Base-by-base conservation (phyloP, 2,329 filamentous ascomycete genomes). In the Trichoderma citrinoviride region DNA sequence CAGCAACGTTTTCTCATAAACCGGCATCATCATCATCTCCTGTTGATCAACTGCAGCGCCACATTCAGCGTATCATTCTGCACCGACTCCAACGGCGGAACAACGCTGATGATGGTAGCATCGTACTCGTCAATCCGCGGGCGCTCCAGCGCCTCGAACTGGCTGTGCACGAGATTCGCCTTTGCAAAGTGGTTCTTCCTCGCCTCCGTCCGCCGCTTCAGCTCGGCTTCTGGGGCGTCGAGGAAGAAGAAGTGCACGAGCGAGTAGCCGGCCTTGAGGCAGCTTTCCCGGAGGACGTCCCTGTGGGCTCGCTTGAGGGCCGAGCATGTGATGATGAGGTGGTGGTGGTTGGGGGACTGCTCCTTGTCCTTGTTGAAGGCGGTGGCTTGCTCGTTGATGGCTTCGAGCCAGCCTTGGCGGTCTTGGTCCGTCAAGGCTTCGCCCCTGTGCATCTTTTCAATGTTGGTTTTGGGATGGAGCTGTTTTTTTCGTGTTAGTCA, bases 51-150 rank as follows among this genome's bases (percentile, higher is more conserved):
- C 37, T n/a, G 14, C 25, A 23, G 17, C 4, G 23, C 56, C 6
- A 14, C 44, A 3, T 50, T 15, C 3, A 73, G 77, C 71, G 72
- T 33, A 19, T 60, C 56, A 5, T 7, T 41, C 56, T 60, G 56
- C 21, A 60, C 56, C 37, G 25, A 29, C 1, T 50, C 29, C 29
- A 41, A 15, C 29, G 56, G 4, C 5, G 44, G 56, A 14, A 60
- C 44, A 3, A 60, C 56, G 7, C 56, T 60, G 6, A 60, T 60
- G 5, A 60, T 60, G 1, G 44, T 60, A 27, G 56, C 56, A 40
- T 60, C 56, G 19, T 60, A 60, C 25, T 60, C 56, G 14, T 60
- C 15, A 12, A 60, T 60, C 44, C 44, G 49, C 3, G 56, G 56
- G 27, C 56, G 56, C 44, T 60, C 56, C 7, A 60, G 12, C 5